A percentile compares a stretch with the other conserved stretches of the same genome.
Evolutionary conservation across 768 basidiomycete species (phyloP).

Genomic region (Psilocybe tampanensis): DNA sequence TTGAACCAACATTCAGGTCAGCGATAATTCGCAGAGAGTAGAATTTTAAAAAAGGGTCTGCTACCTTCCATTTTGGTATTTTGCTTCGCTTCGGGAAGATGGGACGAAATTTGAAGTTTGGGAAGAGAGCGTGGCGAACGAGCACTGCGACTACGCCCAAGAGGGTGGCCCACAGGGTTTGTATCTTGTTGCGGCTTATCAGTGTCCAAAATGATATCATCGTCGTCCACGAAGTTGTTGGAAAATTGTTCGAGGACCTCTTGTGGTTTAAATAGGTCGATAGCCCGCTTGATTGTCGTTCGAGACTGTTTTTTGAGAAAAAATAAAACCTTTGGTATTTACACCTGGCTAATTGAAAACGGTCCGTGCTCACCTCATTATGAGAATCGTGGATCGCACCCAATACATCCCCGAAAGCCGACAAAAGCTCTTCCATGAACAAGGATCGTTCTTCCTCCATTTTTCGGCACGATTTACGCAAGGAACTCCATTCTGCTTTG

Average conservation of each 20-base stretch:
- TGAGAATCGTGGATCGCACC: slow-evolving; percentile 12
- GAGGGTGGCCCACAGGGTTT: no score
- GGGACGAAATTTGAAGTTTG: not conserved
- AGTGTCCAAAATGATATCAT: not conserved
- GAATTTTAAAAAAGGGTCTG: no score
- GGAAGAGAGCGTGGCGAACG: not conserved
- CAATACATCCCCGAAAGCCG: slow-evolving; percentile 13
- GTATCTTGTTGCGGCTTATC: not conserved
- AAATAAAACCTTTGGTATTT: no score
- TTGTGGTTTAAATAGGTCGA: slow-evolving; percentile 16
- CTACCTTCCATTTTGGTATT: no score
- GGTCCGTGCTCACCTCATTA: slow-evolving; percentile 17
- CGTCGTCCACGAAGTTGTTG: not conserved
- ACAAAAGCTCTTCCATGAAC: slow-evolving; percentile 16
- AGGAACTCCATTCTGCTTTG: slow-evolving; percentile 12
- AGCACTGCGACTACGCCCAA: not conserved
- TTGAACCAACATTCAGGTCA: no score
- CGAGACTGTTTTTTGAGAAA: slow-evolving; percentile 16
- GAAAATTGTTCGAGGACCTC: slow-evolving; percentile 19
- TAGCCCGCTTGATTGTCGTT: slow-evolving; percentile 12
- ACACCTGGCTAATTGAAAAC: no score
- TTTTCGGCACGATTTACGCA: slow-evolving; percentile 16
- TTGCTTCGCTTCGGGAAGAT: not conserved
- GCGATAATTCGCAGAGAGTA: no score
- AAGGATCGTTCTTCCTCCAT: slow-evolving; percentile 14